Conservation (phyloP, 139 green algal species). For the Chlamydomonas eustigma region DNA sequence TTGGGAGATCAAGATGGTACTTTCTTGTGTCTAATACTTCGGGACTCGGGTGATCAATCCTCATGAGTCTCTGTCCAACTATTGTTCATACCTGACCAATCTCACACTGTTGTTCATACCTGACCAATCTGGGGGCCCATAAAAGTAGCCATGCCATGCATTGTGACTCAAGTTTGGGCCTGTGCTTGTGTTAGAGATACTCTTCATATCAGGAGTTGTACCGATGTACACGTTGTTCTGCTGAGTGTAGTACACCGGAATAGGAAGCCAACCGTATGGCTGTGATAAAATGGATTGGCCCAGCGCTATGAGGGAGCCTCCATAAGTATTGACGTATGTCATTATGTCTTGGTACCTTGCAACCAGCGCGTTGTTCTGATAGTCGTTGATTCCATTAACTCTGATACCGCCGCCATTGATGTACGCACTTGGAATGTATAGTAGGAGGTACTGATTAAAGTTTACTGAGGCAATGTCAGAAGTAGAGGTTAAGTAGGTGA, state of each 20-base stretch:
- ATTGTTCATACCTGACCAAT: too few relatives aligned
- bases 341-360: not conserved
- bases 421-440: conserved; percentile 18
- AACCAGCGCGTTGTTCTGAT: conserved; percentile 23
- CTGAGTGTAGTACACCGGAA: not conserved
- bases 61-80: too few relatives aligned
- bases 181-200: not conserved
- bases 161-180: conserved; percentile 16
- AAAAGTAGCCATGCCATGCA: conserved; percentile 33
- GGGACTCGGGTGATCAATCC: too few relatives aligned
- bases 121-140: conserved; percentile 23
- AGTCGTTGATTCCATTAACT: conserved; percentile 16
- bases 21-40: too few relatives aligned
- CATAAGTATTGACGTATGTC: conserved; percentile 20
- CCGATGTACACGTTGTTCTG: not conserved
- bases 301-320: conserved; percentile 16
- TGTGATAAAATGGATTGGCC: not conserved
- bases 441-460: conserved; percentile 10
- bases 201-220: conserved; percentile 5
- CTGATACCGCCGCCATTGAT: not conserved
- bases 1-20: too few relatives aligned
- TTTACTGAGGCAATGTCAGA: not conserved
- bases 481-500: conserved; percentile 6
- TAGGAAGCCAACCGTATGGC: conserved; percentile 16
- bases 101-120: not conserved